Percentiles rank a stretch among this genome's conserved stretches.
Conservation (phyloP, 305 asterid genomes). For the Rubia balearica region DNA sequence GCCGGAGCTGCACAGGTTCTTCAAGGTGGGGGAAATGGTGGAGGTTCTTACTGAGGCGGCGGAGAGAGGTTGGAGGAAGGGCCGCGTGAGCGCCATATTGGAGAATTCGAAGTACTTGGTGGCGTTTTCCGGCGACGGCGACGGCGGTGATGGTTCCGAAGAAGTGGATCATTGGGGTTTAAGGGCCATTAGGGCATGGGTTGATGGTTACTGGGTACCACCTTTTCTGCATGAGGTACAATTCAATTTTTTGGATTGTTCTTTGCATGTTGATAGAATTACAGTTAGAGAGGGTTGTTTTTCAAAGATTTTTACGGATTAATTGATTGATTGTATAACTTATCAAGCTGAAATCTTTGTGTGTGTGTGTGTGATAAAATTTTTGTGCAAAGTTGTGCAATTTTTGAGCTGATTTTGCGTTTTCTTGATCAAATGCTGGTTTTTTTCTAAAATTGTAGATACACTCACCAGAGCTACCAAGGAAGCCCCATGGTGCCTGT, state of each 20-base stretch:
- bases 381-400: background rate
- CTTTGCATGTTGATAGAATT: background rate
- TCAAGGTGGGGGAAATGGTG: conserved; percentile 14
- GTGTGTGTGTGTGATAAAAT: too few relatives aligned
- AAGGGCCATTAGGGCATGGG: conserved; percentile 17
- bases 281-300: background rate
- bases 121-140: background rate
- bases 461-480: background rate
- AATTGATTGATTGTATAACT: background rate
- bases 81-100: conserved; percentile 2
- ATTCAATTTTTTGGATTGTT: background rate
- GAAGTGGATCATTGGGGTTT: conserved; percentile 7
- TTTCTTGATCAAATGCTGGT: background rate
- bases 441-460: conserved; percentile 8
- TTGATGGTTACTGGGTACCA: conserved; percentile 13
- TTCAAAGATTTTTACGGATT: background rate
- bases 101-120: conserved; percentile 16
- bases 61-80: conserved; percentile 19
- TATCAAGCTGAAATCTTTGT: background rate
- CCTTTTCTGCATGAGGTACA: conserved; percentile 15
- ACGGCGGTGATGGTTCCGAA: background rate
- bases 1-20: conserved; percentile 9
- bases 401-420: background rate
- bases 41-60: conserved; percentile 5
- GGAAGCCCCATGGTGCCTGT: background rate